Conservation (phyloP, 1,284 basidiomycete genomes). For the Xerocomus nothofagi region DNA sequence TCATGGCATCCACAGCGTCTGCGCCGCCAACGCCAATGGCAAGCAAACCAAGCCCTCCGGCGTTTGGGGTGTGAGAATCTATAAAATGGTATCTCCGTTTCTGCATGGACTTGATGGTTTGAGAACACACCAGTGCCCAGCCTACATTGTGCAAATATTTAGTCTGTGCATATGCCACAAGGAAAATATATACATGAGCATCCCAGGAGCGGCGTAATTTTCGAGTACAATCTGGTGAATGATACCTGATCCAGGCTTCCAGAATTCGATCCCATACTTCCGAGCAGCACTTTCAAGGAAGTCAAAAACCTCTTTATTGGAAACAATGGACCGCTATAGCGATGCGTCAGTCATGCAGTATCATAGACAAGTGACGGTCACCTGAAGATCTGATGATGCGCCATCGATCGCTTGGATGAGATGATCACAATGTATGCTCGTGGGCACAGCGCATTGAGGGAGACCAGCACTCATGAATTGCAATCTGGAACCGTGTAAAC, state of each 20-base stretch:
- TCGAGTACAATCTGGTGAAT: slow-evolving; percentile 99
- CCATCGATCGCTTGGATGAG: slow-evolving; percentile 89
- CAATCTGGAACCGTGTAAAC: slow-evolving; percentile 51
- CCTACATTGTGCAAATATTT: slow-evolving; percentile 41
- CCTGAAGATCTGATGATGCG: slow-evolving; percentile 81
- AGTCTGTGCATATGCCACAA: slow-evolving; percentile 10
- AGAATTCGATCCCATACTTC: slow-evolving; percentile 96
- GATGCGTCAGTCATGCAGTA: slow-evolving; percentile 3
- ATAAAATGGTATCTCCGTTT: slow-evolving; percentile 22
- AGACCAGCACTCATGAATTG: slow-evolving; percentile 99
- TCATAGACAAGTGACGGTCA: slow-evolving; percentile 30
- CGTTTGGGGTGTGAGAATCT: slow-evolving; percentile 99
- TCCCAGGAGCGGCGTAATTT: slow-evolving; percentile 91
- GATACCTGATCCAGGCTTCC: slow-evolving; percentile 94
- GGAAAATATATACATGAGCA: slow-evolving; percentile 64
- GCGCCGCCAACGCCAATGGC: slow-evolving; percentile 99
- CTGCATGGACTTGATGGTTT: background rate
- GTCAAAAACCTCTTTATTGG: slow-evolving; percentile 97
- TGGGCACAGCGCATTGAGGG: slow-evolving; percentile 79
- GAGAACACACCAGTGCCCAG: slow-evolving; percentile 63
- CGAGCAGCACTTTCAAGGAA: slow-evolving; percentile 93
- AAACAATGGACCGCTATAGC: slow-evolving; percentile 74
- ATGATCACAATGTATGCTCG: slow-evolving; percentile 96
- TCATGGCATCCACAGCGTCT: slow-evolving; percentile 98
- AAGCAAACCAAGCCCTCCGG: slow-evolving; percentile 95